A percentile compares a stretch with the other conserved stretches of the same genome.
These are phyloP conservation scores for cucumber (Cucumis sativus) DNA, from an alignment of 306 rosid genomes.

Conservation along the genomic window DNA sequence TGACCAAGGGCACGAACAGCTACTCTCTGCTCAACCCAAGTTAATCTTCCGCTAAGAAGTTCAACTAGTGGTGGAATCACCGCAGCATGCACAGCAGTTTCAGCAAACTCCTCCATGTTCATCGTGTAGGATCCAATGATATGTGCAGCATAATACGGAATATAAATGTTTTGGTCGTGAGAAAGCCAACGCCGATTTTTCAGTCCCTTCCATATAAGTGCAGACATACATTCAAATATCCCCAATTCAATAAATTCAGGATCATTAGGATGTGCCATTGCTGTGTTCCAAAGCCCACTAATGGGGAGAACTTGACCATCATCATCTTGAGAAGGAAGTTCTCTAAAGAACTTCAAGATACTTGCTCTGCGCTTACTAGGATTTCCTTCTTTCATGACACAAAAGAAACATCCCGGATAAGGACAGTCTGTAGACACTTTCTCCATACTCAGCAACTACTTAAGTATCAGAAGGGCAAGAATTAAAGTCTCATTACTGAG, in stretches of 20 bases:
- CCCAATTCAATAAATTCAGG: conserved; percentile 89
- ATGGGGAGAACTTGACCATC: conserved; percentile 99
- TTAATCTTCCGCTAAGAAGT: conserved; percentile 84
- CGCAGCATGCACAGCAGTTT: conserved; percentile 69
- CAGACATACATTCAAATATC: conserved; percentile 94
- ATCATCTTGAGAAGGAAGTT: conserved; percentile 88
- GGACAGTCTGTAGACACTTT: conserved; percentile 85
- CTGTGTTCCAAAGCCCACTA: conserved; percentile 99
- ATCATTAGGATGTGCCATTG: conserved; percentile 99
- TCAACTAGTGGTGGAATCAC: conserved; percentile 87
- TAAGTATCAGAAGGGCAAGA: conserved; percentile 10
- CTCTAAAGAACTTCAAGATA: conserved; percentile 79
- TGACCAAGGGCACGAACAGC: conserved; percentile 99
- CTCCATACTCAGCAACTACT: conserved; percentile 39
- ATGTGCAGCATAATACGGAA: conserved; percentile 97
- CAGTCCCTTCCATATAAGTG: conserved; percentile 90
- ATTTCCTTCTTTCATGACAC: conserved; percentile 99
- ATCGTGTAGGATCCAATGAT: conserved; percentile 94
- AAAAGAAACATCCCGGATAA: conserved; percentile 96
- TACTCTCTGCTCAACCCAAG: conserved; percentile 99
- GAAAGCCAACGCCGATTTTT: conserved; percentile 96
- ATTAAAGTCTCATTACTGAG: conserved; percentile 24
- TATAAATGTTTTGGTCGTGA: conserved; percentile 92
- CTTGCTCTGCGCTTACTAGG: conserved; percentile 89
- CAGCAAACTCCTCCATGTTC: conserved; percentile 99